Base-by-base conservation (phyloP, 176 grass and related monocot genomes). In the Musa acuminata region DNA sequence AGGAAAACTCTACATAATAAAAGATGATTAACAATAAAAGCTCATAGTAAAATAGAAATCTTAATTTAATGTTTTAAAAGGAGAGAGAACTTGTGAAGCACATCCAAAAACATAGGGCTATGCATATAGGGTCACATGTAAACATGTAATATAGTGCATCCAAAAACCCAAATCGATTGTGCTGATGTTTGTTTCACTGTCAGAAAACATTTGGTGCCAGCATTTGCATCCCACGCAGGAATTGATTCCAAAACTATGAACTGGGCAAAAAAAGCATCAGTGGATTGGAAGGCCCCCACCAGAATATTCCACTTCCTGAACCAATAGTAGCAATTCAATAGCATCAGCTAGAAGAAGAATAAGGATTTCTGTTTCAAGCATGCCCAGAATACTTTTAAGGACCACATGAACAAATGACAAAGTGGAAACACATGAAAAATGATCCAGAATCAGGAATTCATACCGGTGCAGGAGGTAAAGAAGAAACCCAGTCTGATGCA, bases 241-340 rank as follows among this genome's bases (percentile, higher is more conserved):
- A 35, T 4, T 35, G 29, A 35, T 35, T 59, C 4, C 7, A 20
- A 59, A 20, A 59, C 17, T 29, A 43, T 35, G 24, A 66, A 8
- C 11, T 35, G 8, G 29, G 29, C 20, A n/a, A n/a, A 72, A 68
- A 54, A 52, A 51, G 0, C 49, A 52, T 87, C 69, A 89, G 43
- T 49, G 70, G 35, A 93, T 79, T 20, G 70, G 79, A 76, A 89
- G 35, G 14, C 90, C 86, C 64, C 94, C 94, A 27, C 94, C 85
- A 65, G 94, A 73, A 83, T 88, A 97, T 74, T 97, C 94, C 75
- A 97, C 94, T 79, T 97, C 94, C 94, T 97, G 87, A 27, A 85
- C 29, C 62, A 49, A 50, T 50, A 51, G 35, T 21, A 59, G 25
- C n/a, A 62, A 63, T 62, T 8, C 50, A 62, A 14, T 13, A 51